Evolutionary conservation across 106 monocot species (phyloP), one percentile per base, ranked within the genome.

Genomic region (Dendrobium huoshanense): DNA sequence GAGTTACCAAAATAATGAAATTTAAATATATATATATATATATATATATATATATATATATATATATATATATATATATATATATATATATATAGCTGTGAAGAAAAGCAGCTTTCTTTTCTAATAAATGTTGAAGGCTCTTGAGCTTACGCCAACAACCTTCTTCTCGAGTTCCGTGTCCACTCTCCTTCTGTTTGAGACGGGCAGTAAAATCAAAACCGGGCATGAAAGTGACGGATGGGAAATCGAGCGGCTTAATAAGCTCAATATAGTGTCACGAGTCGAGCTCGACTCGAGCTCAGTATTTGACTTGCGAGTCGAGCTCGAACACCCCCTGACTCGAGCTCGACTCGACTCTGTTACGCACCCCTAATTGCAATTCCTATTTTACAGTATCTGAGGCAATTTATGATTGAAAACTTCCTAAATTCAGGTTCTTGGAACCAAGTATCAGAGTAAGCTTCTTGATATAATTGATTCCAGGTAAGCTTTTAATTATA

Each of bases 391-490:
- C 25, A 76, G 25, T 48, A 47, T 76, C 74, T 43, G 43, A 43
- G 43, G 43, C 18, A 74, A 25, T 76, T 76, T 49, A 48, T 76
- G 49, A 48, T 76, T 48, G 1, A 24, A 76, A 48, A 11, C 10
- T 49, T 49, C 8, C 8, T 25, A 8, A 48, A 49, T 80, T 81
- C 79, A 90, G 90, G 83, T 90, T 78, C 85, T 90, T 49, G 90
- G 90, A 40, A 81, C 67, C 56, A 87, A 90, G 65, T 90, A 85
- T 72, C 90, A 87, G 61, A 82, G 47, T 68, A 90, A 87, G 61
- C 85, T 87, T 40, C 61, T 85, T 18, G 90, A 90, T 75, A 68
- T 85, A 80, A 90, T 90, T 85, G 87, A 90, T 80, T 44, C 83
- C 41, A 83, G 90, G 90, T 90, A 55, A 41, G 42, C 7, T 73